Conservation (phyloP, 2,329 filamentous ascomycete species). For the Colletotrichum gloeosporioides region DNA sequence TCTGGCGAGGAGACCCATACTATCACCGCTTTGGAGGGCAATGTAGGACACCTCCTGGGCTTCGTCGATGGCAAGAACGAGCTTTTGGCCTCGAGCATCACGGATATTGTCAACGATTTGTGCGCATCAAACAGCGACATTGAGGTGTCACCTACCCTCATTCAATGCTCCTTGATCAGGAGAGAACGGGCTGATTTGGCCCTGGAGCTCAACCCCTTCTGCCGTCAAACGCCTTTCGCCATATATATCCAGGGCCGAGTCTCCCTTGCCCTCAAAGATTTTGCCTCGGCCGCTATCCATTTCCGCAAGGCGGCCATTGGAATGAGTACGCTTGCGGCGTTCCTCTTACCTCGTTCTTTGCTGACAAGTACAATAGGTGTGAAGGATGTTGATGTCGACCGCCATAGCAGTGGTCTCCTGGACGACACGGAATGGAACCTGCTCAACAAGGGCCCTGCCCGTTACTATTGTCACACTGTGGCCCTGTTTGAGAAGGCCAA, state of each 20-base stretch:
- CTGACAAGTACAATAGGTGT: slow-evolving; percentile 46
- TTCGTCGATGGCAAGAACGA: slow-evolving; percentile 57
- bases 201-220: slow-evolving; percentile 61
- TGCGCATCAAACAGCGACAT: slow-evolving; percentile 71
- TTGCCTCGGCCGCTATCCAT: slow-evolving; percentile 72
- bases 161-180: slow-evolving; percentile 68
- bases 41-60: slow-evolving; percentile 68
- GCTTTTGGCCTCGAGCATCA: slow-evolving; percentile 64
- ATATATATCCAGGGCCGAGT: slow-evolving; percentile 88
- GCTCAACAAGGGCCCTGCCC: slow-evolving; percentile 74
- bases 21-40: slow-evolving; percentile 64
- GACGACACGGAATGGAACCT: slow-evolving; percentile 76
- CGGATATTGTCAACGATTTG: slow-evolving; percentile 69
- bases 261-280: slow-evolving; percentile 75
- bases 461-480: slow-evolving; percentile 87
- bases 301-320: slow-evolving; percentile 86
- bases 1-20: slow-evolving; percentile 50
- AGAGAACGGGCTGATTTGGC: slow-evolving; percentile 65
- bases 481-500: slow-evolving; percentile 80
- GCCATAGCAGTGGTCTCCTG: slow-evolving; percentile 71
- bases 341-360: slow-evolving; percentile 19
- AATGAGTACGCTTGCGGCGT: slow-evolving; percentile 67
- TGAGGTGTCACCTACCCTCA: slow-evolving; percentile 63
- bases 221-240: slow-evolving; percentile 64
- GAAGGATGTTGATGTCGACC: slow-evolving; percentile 49